Base-by-base conservation (phyloP, 495 filamentous ascomycete species). In the Trichoderma asperelloides region DNA sequence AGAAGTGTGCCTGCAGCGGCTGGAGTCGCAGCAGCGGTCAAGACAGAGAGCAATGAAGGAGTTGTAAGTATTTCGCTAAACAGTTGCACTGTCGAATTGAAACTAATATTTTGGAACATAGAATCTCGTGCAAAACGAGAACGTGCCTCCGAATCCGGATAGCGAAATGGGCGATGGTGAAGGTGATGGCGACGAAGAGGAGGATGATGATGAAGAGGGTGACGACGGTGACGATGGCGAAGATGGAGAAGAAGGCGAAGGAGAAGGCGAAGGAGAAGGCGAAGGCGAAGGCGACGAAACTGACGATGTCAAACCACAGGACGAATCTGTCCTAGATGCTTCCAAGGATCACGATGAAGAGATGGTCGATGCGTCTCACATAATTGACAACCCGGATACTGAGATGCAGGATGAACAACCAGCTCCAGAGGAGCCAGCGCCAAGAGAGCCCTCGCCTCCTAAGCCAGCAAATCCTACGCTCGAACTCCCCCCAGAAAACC, bases 101-200 rank as follows among this genome's bases (percentile, higher is more conserved):
- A 81, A 71, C 64, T 73, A 37, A 79, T 30, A 71, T 55, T 5
- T 70, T 74, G 65, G 72, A 76, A 9, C 3, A 69, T 6, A 79
- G 75, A 65, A 72, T 77, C 62, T 78, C 82, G 71, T 68, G 74
- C 66, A 64, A 80, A 74, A 76, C 85, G 72, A 39, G 77, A 77
- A 16, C 71, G 74, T 64, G 70, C 71, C 65, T 28, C 68, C 76
- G 64, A 75, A 78, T 67, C 73, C 79, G 68, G 74, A 82, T 63
- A 74, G 75, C 67, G 75, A 80, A 63, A 79, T 84, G 79, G 73
- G 85, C 0, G 88, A 89, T 45, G 81, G 78, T 7, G 77, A 76
- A 15, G 85, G 85, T 41, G 84, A 80, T 27, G 87, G 85, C 45
- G 86, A 87, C 67, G 76, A 85, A 74, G 84, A 78, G 71, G 82